These are phyloP conservation scores for Neurospora sp. DNA, from an alignment of 495 filamentous ascomycete genomes.

Conservation along the genomic window DNA sequence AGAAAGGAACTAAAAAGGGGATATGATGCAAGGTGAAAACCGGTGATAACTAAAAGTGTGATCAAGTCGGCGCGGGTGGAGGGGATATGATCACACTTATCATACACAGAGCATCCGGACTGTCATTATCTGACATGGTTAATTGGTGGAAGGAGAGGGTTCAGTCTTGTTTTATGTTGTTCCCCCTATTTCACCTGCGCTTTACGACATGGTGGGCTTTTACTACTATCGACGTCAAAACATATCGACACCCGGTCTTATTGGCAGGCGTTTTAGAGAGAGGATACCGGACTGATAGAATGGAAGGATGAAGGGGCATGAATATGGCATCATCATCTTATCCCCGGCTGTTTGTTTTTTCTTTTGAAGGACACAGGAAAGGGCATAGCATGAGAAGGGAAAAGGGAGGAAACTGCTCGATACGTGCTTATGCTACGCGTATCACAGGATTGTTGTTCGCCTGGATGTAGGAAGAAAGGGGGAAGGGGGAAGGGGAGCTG, in stretches of 20 bases:
- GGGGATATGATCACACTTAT: not conserved
- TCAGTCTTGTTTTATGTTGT: not conserved
- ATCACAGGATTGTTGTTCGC: not conserved
- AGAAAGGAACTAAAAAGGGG: not conserved
- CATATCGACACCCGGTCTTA: not conserved
- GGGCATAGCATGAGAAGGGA: not conserved
- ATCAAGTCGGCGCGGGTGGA: not conserved
- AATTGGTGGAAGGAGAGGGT: not conserved
- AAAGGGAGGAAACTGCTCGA: not conserved
- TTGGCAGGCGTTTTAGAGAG: not conserved
- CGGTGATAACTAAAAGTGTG: not conserved
- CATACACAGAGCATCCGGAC: not conserved
- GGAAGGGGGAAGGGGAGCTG: not conserved
- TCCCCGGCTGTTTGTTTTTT: not conserved
- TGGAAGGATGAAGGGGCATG: not conserved
- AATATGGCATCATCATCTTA: not conserved
- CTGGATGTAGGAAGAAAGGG: not conserved
- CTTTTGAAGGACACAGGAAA: not conserved
- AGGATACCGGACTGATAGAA: not conserved
- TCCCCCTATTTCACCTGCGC: not conserved
- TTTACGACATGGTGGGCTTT: not conserved
- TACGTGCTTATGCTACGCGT: not conserved
- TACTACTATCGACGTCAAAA: not conserved
- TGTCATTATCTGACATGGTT: not conserved
- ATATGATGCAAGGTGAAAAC: not conserved